Evolutionary conservation across 2,329 filamentous ascomycete species (phyloP), one percentile per base, ranked within the genome.

Genomic region (Diaporthe velutina): DNA sequence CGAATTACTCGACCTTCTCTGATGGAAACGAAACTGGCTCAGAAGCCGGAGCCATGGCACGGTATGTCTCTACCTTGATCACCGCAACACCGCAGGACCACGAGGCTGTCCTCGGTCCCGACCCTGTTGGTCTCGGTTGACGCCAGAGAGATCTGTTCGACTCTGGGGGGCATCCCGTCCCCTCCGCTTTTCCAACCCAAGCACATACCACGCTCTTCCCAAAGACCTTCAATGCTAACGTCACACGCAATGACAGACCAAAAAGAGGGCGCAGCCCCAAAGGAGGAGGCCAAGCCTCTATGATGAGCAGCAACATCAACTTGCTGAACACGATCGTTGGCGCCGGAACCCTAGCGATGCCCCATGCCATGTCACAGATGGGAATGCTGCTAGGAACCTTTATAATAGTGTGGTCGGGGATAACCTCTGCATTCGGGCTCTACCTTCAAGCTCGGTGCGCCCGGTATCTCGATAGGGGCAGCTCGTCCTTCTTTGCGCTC

Each of bases 241-340:
- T 50, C 48, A 30, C 52, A 50, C 33, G 61, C 17, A 19, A 35
- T 52, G 38, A n/a, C 76, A 90, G 89, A 83, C 83, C 84, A 81
- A 90, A 92, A 82, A 86, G 88, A 79, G 87, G 84, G 35, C 85
- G 92, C 81, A 90, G 89, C 77, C 92, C 93, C 80, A 95, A 95
- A 85, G 91, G 88, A 73, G 93, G 93, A 75, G 96, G 97, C 72
- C 91, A 96, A 81, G 97, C 97, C 79, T 94, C 94, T 79, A 98
- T 94, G 91, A 84, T 93, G 71, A 98, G 95, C 86, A 98, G 96
- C 82, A 93, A 97, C 78, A 93, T 98, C 85, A 99, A 99, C 83
- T 88, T 99, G 77, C 89, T 98, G 77, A 99, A 99, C 84, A 99
- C 97, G 25, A 99, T 99, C 80, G 91, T 99, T 77, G 97, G 97